Conservation (phyloP, 805 yeast species). For the Yarrowia keelungensis region DNA sequence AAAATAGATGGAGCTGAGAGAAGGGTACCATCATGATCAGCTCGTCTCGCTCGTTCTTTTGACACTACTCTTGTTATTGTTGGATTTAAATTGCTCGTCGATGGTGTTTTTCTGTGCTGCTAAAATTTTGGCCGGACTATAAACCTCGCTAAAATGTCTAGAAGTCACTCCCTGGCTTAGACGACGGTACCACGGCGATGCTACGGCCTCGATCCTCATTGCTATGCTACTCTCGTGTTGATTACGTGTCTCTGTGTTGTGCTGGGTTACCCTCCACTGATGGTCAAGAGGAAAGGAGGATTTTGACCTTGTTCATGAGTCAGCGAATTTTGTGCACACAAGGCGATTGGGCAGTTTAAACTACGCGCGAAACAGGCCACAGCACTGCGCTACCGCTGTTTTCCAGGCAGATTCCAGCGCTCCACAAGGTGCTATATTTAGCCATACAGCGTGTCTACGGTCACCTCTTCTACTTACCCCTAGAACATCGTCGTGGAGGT, state of each 20-base stretch:
- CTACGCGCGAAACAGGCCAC: background rate
- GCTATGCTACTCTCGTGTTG: background rate
- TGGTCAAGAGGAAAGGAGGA: conserved; percentile 35
- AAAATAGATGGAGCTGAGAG: background rate
- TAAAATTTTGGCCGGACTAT: background rate
- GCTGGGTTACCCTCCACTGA: background rate
- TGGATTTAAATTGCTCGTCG: too few species aligned
- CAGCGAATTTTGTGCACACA: background rate
- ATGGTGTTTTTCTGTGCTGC: background rate
- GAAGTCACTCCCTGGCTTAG: too few species aligned
- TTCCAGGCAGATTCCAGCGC: too few species aligned
- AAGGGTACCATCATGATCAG: background rate
- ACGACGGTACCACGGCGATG: too few species aligned
- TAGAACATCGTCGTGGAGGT: conserved; percentile 11
- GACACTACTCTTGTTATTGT: background rate
- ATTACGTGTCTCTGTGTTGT: background rate
- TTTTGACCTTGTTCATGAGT: conserved; percentile 11
- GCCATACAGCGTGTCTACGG: too few species aligned
- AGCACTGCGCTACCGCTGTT: too few species aligned
- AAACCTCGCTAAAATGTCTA: background rate
- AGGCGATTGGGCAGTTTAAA: too few species aligned
- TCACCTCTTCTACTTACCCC: background rate
- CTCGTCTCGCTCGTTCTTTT: background rate
- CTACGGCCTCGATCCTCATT: background rate
- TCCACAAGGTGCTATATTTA: too few species aligned